phyloP scores from a whole-genome alignment of 352 stramenopile species.

The Phytophthora cajani region DNA sequence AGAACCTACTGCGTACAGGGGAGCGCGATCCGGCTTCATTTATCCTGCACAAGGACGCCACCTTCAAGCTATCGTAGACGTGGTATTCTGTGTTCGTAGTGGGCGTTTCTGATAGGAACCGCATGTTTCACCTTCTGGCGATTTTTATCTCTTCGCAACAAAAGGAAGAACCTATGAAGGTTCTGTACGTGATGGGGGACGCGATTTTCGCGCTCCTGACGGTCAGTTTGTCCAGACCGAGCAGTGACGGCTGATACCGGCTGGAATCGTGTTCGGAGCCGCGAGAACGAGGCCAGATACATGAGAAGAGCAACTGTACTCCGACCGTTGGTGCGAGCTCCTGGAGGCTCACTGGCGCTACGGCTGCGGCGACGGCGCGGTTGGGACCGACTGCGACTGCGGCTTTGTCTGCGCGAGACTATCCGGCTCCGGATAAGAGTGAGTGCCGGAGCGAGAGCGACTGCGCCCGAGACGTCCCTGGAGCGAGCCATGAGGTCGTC shows the following conservation, averaged over 20 bases:
- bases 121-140: slow-evolving; percentile 28
- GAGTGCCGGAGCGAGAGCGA: slow-evolving; percentile 30
- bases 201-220: slow-evolving; percentile 38
- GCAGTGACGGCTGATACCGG: slow-evolving; percentile 38
- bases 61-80: slow-evolving; percentile 21
- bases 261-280: not conserved
- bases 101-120: slow-evolving; percentile 20
- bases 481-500: slow-evolving; percentile 22
- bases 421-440: too few relatives aligned
- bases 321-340: slow-evolving; percentile 3
- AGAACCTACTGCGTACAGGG: not conserved
- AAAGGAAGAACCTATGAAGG: not conserved
- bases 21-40: not conserved
- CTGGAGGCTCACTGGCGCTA: slow-evolving; percentile 16
- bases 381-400: slow-evolving; percentile 22
- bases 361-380: slow-evolving; percentile 19
- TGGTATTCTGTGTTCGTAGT: slow-evolving; percentile 26
- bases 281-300: slow-evolving; percentile 22
- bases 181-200: not conserved
- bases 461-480: slow-evolving; percentile 22
- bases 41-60: slow-evolving; percentile 25
- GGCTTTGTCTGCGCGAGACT: slow-evolving; percentile 26
- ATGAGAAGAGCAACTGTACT: slow-evolving; percentile 13
- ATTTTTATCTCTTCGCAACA: slow-evolving; percentile 19
- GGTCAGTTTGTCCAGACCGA: slow-evolving; percentile 76